These are phyloP conservation scores for Fusarium tricinctum DNA, from an alignment of 2,329 filamentous ascomycete species.

Conservation along the genomic window DNA sequence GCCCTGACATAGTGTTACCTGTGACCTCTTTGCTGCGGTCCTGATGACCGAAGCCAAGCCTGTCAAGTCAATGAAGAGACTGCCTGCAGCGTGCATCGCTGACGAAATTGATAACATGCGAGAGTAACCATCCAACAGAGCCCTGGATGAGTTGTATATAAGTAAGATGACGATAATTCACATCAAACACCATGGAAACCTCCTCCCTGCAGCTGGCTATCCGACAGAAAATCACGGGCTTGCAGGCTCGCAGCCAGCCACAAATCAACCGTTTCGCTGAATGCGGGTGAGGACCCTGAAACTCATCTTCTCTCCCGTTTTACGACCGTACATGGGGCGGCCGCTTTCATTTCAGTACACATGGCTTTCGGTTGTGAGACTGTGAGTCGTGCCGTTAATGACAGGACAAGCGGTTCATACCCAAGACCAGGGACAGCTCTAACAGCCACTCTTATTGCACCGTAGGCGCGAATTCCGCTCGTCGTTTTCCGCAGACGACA, in stretches of 20 bases:
- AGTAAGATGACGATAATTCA: conserved; percentile 32
- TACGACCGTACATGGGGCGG: conserved; percentile 27
- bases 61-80: conserved; percentile 2
- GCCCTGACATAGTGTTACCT: conserved; percentile 25
- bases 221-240: neutral
- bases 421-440: neutral
- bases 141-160: conserved; percentile 10
- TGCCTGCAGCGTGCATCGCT: conserved; percentile 6
- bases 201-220: neutral
- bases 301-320: conserved; percentile 5
- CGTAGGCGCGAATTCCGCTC: conserved; percentile 44
- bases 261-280: conserved; percentile 17
- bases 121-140: conserved; percentile 5
- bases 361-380: conserved; percentile 33
- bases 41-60: conserved; percentile 25
- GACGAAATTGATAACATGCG: conserved; percentile 2
- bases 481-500: conserved; percentile 29
- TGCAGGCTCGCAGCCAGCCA: conserved; percentile 30
- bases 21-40: conserved; percentile 3
- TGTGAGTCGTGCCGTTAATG: conserved; percentile 31
- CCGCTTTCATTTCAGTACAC: conserved; percentile 28
- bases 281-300: conserved; percentile 31
- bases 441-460: conserved; percentile 24
- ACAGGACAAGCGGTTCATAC: conserved; percentile 20
- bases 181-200: neutral